Evolutionary conservation across 768 basidiomycete species (phyloP), one percentile per base, ranked within the genome.

Genomic region (Trametes villosa): DNA sequence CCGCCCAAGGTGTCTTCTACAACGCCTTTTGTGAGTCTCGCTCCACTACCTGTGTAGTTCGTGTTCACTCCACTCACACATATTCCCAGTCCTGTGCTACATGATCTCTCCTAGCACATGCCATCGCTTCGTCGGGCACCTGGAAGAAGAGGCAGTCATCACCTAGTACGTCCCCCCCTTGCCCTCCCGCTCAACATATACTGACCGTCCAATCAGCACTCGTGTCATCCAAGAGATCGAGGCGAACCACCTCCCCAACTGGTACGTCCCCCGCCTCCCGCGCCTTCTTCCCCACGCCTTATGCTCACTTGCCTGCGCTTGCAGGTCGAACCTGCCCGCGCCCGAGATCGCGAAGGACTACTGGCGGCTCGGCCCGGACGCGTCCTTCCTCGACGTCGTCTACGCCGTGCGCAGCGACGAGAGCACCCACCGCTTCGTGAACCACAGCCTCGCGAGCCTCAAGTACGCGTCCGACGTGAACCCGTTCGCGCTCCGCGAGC

Each of bases 341-440:
- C 96, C 95, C 0, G 79, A 84, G 68, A 96, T 98, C 71, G 91
- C 96, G 9, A 94, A 92, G 63, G 95, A 98, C 71, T 98, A 98
- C 75, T 98, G 96, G 94, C 85, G 94, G 24, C 80, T 96, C 31
- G 70, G 73, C 2, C 76, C 83, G 3, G 72, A 89, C 66, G 91
- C 94, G 0, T 94, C 84, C 67, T 76, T 98, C 60, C 78, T 93
- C 20, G 96, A 98, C 67, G 89, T 96, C 47, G 81, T 98, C 49
- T 92, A 92, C 69, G 94, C 94, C 33, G 92, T 98, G 33, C 84
- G 96, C 67, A 93, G 92, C 17, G 96, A 98, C 73, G 96, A 98
- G 72, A 84, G 91, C 0, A 94, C 91, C 1, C 96, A 98, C 69
- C 82, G 94, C 50, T 98, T 98, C 69, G 94, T 96, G 64, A 98